phyloP scores from a whole-genome alignment of 1,139 yeast species.

The Sugiyamaella japonica region DNA sequence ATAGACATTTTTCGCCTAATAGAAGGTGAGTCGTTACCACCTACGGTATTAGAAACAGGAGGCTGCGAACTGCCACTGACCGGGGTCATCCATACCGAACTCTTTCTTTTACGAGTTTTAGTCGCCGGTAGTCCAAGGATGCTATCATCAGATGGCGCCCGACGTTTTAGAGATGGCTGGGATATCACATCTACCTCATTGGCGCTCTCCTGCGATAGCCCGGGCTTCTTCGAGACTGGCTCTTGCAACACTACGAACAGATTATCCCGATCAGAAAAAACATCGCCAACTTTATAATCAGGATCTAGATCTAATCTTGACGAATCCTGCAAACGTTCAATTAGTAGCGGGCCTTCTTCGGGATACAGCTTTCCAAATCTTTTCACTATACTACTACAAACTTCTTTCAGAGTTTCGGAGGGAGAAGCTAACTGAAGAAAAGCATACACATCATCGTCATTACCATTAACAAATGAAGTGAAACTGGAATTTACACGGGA shows the following conservation, averaged over 20 bases:
- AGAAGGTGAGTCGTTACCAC: not conserved
- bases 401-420: conserved; percentile 46
- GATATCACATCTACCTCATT: conserved; percentile 6
- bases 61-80: not conserved
- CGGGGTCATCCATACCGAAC: conserved; percentile 28
- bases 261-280: conserved; percentile 56
- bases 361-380: conserved; percentile 67
- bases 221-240: conserved; percentile 9
- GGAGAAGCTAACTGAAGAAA: conserved; percentile 63
- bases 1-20: conserved; percentile 6
- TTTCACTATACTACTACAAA: conserved; percentile 51
- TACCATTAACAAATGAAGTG: not conserved
- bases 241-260: conserved; percentile 36
- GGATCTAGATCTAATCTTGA: conserved; percentile 75
- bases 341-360: conserved; percentile 49
- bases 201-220: not conserved
- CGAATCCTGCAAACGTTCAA: conserved; percentile 61
- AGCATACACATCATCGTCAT: conserved; percentile 41
- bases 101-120: conserved; percentile 19
- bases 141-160: conserved; percentile 1
- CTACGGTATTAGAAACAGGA: not conserved
- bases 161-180: not conserved
- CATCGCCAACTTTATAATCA: conserved; percentile 63
- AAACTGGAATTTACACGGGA: not conserved
- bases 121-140: conserved; percentile 6